Evolutionary conservation across 352 stramenopile species (phyloP), one percentile per base, ranked within the genome.

Genomic region (Phytophthora palmivora): DNA sequence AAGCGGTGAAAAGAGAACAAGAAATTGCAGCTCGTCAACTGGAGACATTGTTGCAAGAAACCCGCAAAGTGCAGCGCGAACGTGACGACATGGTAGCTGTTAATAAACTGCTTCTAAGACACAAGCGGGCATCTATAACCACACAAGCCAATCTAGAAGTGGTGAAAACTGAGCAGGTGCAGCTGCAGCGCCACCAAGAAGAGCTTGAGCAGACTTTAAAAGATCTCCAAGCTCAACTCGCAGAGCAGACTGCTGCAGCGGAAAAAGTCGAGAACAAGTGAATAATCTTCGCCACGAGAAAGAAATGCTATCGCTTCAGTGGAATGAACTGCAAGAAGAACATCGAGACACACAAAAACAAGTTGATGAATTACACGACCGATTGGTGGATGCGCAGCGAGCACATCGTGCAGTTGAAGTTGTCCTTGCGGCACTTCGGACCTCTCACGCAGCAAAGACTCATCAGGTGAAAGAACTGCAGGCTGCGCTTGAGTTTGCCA

Each of bases 291-390:
- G 66, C 7, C 70, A 86, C 33, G 72, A 84, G 11, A 68, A 77
- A 22, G 77, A 88, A 22, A 74, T 71, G 28, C 37, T 77, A 8
- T 30, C 61, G 8, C 61, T 85, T 24, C 67, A 70, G 15, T 72
- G 70, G 58, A 64, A 78, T 8, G 81, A 88, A 58, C 60, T 90
- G 42, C 67, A 79, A 45, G 59, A 69, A 5, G 84, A 91, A 22
- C 71, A 88, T 36, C 46, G 59, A 12, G 81, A 90, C 52, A 46
- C 83, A 2, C 56, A 75, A 11, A 64, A 71, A 4, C 74, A 90
- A 28, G 65, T 72, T 1, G 79, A 91, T 6, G 79, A 89, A 46
- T 63, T 92, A 15, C 84, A 91, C 44, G 53, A 63, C 15, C 67
- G 74, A 10, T 68, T 91, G 7, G 74, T 90, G 15, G 72, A 77